These are phyloP conservation scores for Raddia distichophylla DNA, from an alignment of 176 grass and related monocot species.

Conservation along the genomic window DNA sequence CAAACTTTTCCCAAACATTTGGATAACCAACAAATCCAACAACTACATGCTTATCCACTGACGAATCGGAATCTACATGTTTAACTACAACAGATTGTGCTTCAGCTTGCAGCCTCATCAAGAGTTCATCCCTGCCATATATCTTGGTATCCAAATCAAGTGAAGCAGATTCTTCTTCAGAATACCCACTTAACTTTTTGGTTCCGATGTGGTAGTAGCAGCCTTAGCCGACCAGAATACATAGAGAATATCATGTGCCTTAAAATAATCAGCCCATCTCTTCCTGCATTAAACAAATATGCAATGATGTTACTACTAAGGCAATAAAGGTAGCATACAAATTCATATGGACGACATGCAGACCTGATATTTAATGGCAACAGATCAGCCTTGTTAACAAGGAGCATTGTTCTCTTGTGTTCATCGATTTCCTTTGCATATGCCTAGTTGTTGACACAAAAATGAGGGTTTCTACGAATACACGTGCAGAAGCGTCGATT, in stretches of 20 bases:
- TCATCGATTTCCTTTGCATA: conserved; percentile 71
- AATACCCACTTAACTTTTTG: conserved; percentile 45
- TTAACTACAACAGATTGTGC: no score
- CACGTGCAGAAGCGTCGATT: no score
- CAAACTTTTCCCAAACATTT: no score
- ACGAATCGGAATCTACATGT: no score
- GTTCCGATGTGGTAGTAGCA: conserved; percentile 60
- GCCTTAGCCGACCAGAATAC: conserved; percentile 85
- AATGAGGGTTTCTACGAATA: no score
- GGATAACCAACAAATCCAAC: no score
- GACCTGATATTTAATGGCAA: conserved; percentile 63
- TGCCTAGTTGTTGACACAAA: no score
- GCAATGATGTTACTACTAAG: not conserved
- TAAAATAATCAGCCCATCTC: conserved; percentile 78
- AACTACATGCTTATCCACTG: no score
- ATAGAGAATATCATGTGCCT: conserved; percentile 60
- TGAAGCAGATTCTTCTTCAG: conserved; percentile 49
- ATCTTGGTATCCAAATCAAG: no score
- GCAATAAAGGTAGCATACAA: conserved; percentile 5
- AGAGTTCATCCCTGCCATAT: no score
- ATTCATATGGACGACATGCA: not conserved
- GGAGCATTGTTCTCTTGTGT: conserved; percentile 76
- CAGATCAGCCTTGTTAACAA: conserved; percentile 89
- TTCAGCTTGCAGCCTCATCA: no score
- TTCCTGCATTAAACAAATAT: conserved; percentile 49